A percentile compares a stretch with the other conserved stretches of the same genome.
Conservation (phyloP, 2,329 filamentous ascomycete species). For the Torrubiella hemipterigena region DNA sequence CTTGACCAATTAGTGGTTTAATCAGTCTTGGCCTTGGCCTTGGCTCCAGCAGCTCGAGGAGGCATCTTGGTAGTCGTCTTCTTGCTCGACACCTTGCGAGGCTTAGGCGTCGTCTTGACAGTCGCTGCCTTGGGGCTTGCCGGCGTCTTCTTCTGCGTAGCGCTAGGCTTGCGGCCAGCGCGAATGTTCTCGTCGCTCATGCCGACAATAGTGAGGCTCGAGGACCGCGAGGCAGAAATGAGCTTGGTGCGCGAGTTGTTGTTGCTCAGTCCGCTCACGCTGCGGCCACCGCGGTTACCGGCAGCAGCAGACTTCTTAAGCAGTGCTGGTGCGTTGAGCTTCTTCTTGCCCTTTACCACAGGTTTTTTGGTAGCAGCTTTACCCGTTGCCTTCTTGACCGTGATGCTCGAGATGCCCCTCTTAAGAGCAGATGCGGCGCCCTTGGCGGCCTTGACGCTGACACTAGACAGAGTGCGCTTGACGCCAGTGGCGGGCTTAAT, state of each 20-base stretch:
- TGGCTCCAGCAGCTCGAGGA: no score
- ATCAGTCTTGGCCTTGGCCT: no score
- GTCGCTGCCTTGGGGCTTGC: constrained; percentile 2
- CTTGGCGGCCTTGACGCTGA: constrained; percentile 22
- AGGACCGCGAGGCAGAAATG: constrained; percentile 10
- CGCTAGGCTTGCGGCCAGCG: constrained; percentile 6
- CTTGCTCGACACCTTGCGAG: not conserved
- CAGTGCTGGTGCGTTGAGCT: constrained; percentile 12
- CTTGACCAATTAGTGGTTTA: no score
- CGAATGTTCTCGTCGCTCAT: constrained; percentile 5
- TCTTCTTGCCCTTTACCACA: constrained; percentile 13
- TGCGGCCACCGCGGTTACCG: constrained; percentile 1
- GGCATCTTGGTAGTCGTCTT: not conserved
- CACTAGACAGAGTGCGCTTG: constrained; percentile 21
- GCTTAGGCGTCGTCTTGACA: constrained; percentile 4
- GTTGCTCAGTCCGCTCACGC: no score
- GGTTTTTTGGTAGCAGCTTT: constrained; percentile 16
- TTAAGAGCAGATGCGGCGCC: constrained; percentile 23
- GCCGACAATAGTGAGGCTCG: constrained; percentile 11
- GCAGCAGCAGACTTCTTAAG: constrained; percentile 15
- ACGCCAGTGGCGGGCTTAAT: constrained; percentile 19
- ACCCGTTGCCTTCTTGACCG: no score
- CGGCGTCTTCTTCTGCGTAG: constrained; percentile 9
- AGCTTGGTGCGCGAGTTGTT: no score
- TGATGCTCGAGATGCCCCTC: constrained; percentile 21